Conservation (phyloP, 2,329 filamentous ascomycete species). For the Aspergillus udagawae region DNA sequence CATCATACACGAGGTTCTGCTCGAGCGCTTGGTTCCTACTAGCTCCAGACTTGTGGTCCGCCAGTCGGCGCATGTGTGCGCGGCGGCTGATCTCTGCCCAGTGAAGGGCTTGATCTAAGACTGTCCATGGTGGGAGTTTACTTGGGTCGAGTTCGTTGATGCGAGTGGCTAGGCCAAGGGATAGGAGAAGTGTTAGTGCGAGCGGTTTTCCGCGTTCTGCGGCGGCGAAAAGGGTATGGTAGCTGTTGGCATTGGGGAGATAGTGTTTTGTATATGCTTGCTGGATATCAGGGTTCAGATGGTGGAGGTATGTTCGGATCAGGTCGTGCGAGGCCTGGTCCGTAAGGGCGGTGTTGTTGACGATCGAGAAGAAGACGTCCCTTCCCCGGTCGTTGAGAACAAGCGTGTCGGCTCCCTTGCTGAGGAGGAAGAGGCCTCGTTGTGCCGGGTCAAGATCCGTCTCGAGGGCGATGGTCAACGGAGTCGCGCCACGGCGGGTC, state of each 20-base stretch:
- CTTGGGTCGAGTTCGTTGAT: slow-evolving; percentile 10
- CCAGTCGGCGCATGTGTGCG: slow-evolving; percentile 15
- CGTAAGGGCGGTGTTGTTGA: slow-evolving; percentile 15
- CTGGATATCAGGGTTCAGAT: slow-evolving; percentile 8
- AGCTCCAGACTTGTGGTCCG: slow-evolving; percentile 12
- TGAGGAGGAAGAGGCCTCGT: slow-evolving; percentile 16
- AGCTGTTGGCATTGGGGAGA: slow-evolving; percentile 6
- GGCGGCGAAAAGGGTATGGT: slow-evolving; percentile 14
- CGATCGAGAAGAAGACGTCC: slow-evolving; percentile 21
- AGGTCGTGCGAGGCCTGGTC: slow-evolving; percentile 21
- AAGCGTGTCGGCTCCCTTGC: slow-evolving; percentile 17
- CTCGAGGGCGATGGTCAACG: slow-evolving; percentile 19
- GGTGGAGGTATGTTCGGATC: slow-evolving; percentile 14
- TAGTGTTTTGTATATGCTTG: slow-evolving; percentile 16
- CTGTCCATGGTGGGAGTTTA: slow-evolving; percentile 10
- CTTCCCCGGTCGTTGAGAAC: slow-evolving; percentile 7
- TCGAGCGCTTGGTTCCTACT: slow-evolving; percentile 14
- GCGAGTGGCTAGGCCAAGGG: slow-evolving; percentile 11
- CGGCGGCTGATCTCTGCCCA: slow-evolving; percentile 15
- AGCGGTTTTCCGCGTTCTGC: slow-evolving; percentile 12
- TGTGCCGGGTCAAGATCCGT: slow-evolving; percentile 15
- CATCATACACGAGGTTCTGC: slow-evolving; percentile 13
- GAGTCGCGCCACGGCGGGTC: slow-evolving; percentile 15
- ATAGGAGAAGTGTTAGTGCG: slow-evolving; percentile 16
- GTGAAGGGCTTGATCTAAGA: slow-evolving; percentile 19